phyloP scores from a whole-genome alignment of 768 basidiomycete genomes.

The Rhodotorula paludigena region DNA sequence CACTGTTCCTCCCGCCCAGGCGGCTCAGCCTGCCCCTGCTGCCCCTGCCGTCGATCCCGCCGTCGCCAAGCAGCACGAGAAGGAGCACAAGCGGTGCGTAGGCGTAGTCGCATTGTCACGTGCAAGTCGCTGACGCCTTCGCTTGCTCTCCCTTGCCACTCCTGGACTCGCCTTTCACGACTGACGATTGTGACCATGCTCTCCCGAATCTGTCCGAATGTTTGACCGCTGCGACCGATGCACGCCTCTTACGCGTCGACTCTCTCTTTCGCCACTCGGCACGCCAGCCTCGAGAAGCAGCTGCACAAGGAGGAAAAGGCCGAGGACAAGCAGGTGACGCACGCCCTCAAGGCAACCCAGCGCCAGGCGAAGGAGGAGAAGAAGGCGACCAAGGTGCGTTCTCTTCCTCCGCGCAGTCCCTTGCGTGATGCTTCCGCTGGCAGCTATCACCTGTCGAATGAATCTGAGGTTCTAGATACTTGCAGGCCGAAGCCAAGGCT shows the following conservation, averaged over 20 bases:
- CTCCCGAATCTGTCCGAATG: too few species aligned
- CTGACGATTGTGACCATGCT: too few species aligned
- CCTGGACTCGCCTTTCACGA: too few species aligned
- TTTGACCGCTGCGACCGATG: too few species aligned
- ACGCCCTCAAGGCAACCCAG: constrained; percentile 5
- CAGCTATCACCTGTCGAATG: too few species aligned
- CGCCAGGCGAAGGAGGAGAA: constrained; percentile 25
- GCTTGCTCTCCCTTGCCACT: too few species aligned
- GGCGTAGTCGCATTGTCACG: too few species aligned
- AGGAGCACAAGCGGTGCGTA: constrained; percentile 31
- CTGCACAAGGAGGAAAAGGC: constrained; percentile 27
- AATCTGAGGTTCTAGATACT: too few species aligned
- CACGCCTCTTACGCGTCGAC: background rate
- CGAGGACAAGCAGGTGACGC: constrained; percentile 24
- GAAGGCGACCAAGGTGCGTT: constrained; percentile 22
- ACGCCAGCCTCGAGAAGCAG: constrained; percentile 25
- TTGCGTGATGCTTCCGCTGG: background rate
- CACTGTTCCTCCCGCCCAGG: background rate
- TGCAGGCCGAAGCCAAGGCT: constrained; percentile 24
- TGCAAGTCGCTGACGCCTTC: too few species aligned
- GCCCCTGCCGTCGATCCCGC: constrained; percentile 4
- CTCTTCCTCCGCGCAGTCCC: background rate
- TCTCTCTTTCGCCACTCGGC: background rate
- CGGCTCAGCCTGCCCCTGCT: background rate
- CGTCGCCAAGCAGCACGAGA: constrained; percentile 22